Base-by-base conservation (phyloP, 495 filamentous ascomycete species). In the Pyronema omphalodes region DNA sequence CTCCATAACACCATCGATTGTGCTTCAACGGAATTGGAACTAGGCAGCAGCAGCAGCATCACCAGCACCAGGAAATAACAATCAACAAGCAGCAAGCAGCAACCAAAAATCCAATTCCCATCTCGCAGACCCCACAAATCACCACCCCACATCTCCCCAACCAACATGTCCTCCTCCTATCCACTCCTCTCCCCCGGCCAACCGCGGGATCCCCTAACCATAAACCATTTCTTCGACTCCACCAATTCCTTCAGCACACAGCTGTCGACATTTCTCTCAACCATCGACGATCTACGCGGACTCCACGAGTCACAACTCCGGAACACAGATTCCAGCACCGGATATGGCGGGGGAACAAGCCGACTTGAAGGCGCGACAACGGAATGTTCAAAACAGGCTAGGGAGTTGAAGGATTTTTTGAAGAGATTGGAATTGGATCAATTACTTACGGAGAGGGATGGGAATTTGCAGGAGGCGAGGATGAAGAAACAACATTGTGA, bases 361-460 rank as follows among this genome's bases (percentile, higher is more conserved):
- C 71, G 75, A 60, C 68, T 84, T 33, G 77, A 85, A 60, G 67
- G 73, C 55, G 63, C 79, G 14, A 71, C 82, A 56, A 70, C 80
- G 35, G 71, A 81, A 44, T 83, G 82, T 2, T 79, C 82, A 63
- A 67, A 75, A 37, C 71, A 77, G 61, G 83, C 81, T 68, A 76
- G 72, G 12, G 69, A 72, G 18, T 81, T 86, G 67, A 73, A 77
- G 50, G 75, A 80, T 64, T 74, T 81, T 63, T 80, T 86, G 70
- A 79, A 80, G 60, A 72, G 67, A 45, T 70, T 86, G 19, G 82
- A 83, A 62, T 66, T 59, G 19, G 82, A 86, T 65, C 71, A 75
- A 11, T 66, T 72, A 66, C 73, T 75, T 53, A 79, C 76, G 15
- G 41, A 46, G 39, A 39, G 52, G 6, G 52, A 45, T 36, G 75